Base-by-base conservation (phyloP, 208 protist genomes). In the Balamuthia mandrillaris region DNA sequence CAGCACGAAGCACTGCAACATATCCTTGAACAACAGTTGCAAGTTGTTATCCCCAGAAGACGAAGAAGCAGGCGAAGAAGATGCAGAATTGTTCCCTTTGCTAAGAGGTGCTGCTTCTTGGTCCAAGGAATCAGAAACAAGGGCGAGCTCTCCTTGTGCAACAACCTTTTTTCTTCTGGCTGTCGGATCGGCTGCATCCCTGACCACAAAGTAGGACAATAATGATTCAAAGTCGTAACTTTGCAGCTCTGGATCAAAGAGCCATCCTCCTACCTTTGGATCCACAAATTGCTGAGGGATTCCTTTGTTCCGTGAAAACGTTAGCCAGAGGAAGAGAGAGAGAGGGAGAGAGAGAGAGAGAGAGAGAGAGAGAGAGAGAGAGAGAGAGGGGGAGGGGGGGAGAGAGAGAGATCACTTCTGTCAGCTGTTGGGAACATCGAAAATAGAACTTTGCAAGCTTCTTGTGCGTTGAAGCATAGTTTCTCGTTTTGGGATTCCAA, bases 181-280 rank as follows among this genome's bases (percentile, higher is more conserved):
- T 79, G 47, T 60, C 47, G 0, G n/a, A n/a, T n/a, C n/a, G n/a
- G n/a, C n/a, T n/a, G n/a, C n/a, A n/a, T n/a, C n/a, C n/a, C 60
- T 49, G 16, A 79, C 70, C 31, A 29, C 29, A 35, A 79, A 79
- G 70, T 10, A 31, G 9, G 27, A 44, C 18, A 35, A 27, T 14
- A 79, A 49, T 18, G 60, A 79, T 1, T 42, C 31, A 33, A 79
- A 79, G 31, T 79, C 70, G 31, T 79, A 79, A 49, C 70, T 79
- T 33, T 79, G 52, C 45, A 79, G 35, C 47, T 79, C 70, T 49
- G 70, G 70, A n/a, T 79, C 70, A 21, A 79, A 79, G 47, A 79
- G 47, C 18, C 60, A 79, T n/a, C 47, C 70, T 6, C 47, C 70
- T 33, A 79, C 21, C 47, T 58, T 79, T 14, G 70, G 70, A n/a